These are phyloP conservation scores for Rusavskia elegans DNA, from an alignment of 495 filamentous ascomycete genomes.

Conservation along the genomic window DNA sequence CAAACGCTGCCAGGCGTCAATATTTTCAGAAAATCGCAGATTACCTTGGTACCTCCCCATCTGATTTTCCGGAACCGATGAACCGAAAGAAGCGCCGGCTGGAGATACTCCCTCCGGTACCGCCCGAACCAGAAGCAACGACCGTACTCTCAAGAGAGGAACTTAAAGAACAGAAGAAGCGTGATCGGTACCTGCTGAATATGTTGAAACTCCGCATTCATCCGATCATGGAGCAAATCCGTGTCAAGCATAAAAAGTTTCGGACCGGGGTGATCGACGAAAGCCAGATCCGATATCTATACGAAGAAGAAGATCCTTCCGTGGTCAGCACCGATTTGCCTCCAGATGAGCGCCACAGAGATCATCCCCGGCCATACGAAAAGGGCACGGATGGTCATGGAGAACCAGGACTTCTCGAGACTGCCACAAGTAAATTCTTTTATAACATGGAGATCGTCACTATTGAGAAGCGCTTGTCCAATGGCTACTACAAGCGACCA, in stretches of 20 bases:
- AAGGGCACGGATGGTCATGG: constrained; percentile 58
- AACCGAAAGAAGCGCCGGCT: constrained; percentile 75
- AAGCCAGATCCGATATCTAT: constrained; percentile 56
- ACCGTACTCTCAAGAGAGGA: constrained; percentile 51
- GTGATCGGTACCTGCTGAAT: constrained; percentile 67
- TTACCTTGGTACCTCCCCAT: constrained; percentile 59
- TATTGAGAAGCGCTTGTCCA: constrained; percentile 85
- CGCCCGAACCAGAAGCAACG: constrained; percentile 46
- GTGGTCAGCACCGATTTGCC: constrained; percentile 61
- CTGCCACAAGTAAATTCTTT: constrained; percentile 61
- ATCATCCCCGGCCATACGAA: constrained; percentile 54
- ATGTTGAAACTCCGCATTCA: constrained; percentile 74
- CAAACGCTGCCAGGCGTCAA: constrained; percentile 44
- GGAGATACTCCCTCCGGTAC: constrained; percentile 58
- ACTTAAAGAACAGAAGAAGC: constrained; percentile 60
- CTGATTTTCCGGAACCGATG: constrained; percentile 70
- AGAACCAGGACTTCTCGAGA: constrained; percentile 51
- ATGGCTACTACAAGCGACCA: constrained; percentile 84
- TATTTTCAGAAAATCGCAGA: constrained; percentile 61
- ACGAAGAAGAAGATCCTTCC: constrained; percentile 68
- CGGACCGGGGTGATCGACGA: constrained; percentile 62
- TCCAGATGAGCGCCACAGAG: constrained; percentile 35
- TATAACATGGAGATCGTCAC: constrained; percentile 90
- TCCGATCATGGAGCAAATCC: constrained; percentile 89
- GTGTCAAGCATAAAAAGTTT: constrained; percentile 71